A percentile compares a stretch with the other conserved stretches of the same genome.
These are phyloP conservation scores for Calonectria henricotiae DNA, from an alignment of 2,329 filamentous ascomycete genomes.

Conservation along the genomic window DNA sequence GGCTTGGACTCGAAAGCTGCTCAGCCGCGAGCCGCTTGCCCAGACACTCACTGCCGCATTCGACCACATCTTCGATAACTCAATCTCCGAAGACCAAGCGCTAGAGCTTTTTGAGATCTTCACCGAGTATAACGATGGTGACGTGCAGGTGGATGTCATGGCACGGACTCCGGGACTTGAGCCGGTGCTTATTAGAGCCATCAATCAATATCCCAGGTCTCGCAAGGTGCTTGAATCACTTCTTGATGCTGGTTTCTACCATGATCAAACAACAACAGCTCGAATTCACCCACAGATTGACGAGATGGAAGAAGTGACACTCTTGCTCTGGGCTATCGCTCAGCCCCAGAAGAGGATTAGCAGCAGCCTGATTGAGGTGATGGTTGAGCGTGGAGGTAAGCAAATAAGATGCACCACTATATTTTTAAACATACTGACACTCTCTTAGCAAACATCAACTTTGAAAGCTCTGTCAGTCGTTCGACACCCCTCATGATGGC, in stretches of 20 bases:
- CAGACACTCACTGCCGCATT: conserved; percentile 70
- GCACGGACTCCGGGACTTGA: conserved; percentile 61
- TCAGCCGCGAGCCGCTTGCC: conserved; percentile 67
- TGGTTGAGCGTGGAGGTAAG: conserved; percentile 66
- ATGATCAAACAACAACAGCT: conserved; percentile 68
- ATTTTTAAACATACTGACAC: conserved; percentile 36
- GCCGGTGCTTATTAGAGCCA: conserved; percentile 69
- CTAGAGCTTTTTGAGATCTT: conserved; percentile 70
- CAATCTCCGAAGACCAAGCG: conserved; percentile 66
- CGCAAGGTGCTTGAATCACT: conserved; percentile 68
- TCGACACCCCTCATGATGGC: conserved; percentile 75
- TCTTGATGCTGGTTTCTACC: conserved; percentile 73
- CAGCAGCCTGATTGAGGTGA: conserved; percentile 70
- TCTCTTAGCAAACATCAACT: conserved; percentile 70
- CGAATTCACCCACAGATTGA: conserved; percentile 65
- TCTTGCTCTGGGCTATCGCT: conserved; percentile 74
- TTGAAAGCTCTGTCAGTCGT: conserved; percentile 68
- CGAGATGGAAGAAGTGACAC: conserved; percentile 70
- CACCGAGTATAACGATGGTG: conserved; percentile 65
- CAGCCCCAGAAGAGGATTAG: conserved; percentile 77
- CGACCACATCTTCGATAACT: conserved; percentile 70
- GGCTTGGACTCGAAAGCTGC: conserved; percentile 67
- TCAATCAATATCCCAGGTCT: conserved; percentile 72
- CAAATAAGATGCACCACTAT: conserved; percentile 32
- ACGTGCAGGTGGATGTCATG: conserved; percentile 68